phyloP scores from a whole-genome alignment of 2,329 filamentous ascomycete species.

The Tolypocladium nubicola region DNA sequence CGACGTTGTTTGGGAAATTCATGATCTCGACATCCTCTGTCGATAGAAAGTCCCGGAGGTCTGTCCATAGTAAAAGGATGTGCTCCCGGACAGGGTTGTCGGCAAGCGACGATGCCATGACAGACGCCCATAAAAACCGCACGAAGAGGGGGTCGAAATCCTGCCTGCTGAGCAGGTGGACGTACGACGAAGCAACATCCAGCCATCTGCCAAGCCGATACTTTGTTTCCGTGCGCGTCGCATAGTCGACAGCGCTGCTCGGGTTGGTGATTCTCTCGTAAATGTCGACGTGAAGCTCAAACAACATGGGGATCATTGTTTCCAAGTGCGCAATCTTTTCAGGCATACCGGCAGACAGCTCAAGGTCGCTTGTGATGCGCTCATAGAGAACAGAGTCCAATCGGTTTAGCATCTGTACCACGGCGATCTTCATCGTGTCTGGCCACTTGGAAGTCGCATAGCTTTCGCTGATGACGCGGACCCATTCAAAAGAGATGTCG shows the following conservation, averaged over 20 bases:
- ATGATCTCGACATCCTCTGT: slow-evolving; percentile 34
- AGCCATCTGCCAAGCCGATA: slow-evolving; percentile 42
- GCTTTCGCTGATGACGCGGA: slow-evolving; percentile 35
- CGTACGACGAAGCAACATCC: slow-evolving; percentile 34
- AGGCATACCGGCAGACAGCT: slow-evolving; percentile 12
- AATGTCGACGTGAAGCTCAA: slow-evolving; percentile 51
- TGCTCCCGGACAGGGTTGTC: slow-evolving; percentile 46
- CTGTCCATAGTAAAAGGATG: slow-evolving; percentile 47
- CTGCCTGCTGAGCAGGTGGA: slow-evolving; percentile 23
- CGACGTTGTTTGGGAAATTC: slow-evolving; percentile 68
- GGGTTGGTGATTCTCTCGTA: slow-evolving; percentile 49
- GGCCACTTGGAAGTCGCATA: slow-evolving; percentile 49
- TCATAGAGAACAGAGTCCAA: slow-evolving; percentile 42
- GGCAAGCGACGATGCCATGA: slow-evolving; percentile 40
- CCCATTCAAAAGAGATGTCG: slow-evolving; percentile 50
- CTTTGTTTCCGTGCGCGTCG: slow-evolving; percentile 37
- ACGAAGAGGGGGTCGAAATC: slow-evolving; percentile 29
- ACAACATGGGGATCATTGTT: slow-evolving; percentile 43
- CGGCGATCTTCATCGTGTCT: slow-evolving; percentile 42
- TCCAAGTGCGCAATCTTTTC: slow-evolving; percentile 24
- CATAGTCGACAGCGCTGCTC: slow-evolving; percentile 40
- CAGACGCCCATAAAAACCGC: slow-evolving; percentile 48
- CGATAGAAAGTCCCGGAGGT: slow-evolving; percentile 39
- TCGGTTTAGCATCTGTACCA: slow-evolving; percentile 45
- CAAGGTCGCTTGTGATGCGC: slow-evolving; percentile 32